Conservation (phyloP, 2,329 filamentous ascomycete species). For the Ophiostoma ips region DNA sequence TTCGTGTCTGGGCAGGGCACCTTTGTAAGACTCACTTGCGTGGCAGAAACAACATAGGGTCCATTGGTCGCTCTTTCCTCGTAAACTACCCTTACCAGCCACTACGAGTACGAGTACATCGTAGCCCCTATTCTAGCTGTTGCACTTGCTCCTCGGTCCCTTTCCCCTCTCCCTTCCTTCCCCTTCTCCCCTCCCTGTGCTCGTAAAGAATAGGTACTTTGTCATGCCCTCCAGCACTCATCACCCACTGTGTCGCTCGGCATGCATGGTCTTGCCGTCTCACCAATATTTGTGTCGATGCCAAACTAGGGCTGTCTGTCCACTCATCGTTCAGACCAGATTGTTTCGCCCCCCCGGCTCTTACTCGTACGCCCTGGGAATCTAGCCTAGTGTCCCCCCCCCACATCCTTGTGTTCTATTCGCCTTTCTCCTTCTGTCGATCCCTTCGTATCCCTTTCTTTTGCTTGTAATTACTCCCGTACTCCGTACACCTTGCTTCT, state of each 20-base stretch:
- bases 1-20: no score
- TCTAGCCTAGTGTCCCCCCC: constrained; percentile 1
- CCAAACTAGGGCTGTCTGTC: not conserved
- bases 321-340: not conserved
- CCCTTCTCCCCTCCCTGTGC: not conserved
- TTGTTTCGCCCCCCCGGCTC: constrained; percentile 3
- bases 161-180: not conserved
- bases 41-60: not conserved
- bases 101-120: not conserved
- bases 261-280: no score
- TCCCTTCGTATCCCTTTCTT: constrained; percentile 5
- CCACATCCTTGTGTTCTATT: constrained; percentile 4
- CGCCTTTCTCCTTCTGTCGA: constrained; percentile 5
- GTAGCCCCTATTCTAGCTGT: constrained; percentile 1
- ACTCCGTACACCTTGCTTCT: no score
- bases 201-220: no score
- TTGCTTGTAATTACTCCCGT: not conserved
- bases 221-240: not conserved
- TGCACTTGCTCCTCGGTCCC: not conserved
- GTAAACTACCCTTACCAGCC: constrained; percentile 3
- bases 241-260: not conserved
- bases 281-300: not conserved
- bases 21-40: not conserved
- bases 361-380: not conserved
- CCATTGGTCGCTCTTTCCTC: constrained; percentile 2